Evolutionary conservation across 768 basidiomycete genomes (phyloP), one percentile per base, ranked within the genome.

Genomic region (Panellus pusillus): DNA sequence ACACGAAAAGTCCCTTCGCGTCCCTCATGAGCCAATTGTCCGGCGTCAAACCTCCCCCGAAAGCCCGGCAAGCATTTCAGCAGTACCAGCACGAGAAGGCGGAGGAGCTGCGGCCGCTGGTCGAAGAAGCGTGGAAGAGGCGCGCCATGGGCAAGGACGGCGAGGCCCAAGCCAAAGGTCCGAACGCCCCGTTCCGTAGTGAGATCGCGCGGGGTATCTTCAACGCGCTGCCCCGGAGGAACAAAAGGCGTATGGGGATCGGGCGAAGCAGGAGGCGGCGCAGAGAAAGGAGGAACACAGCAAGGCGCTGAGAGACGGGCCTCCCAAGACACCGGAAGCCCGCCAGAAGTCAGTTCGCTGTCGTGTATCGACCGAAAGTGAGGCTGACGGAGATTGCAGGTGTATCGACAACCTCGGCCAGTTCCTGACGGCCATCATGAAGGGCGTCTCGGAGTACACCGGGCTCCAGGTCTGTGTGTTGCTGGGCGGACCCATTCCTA

Each of bases 31-130:
- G 35, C 8, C 50, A 44, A 19, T 27, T 49, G 6, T 28, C 42
- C 6, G 47, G 42, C 13, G 2, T 55, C 35, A 18, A 3, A 8
- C 7, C 18, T 8, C 36, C 44, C 0, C 48, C 24, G 1, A 55
- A 50, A 24, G 54, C 47, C 11, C 20, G 47, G 4, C 54, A 55
- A 36, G 48, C 20, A 0, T 55, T 31, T 18, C 54, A 55, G 38
- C 54, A 55, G 19, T 55, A 40, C 19, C 45, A 50, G 47, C 47
- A 20, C 1, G 54, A 55, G 27, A 17, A 6, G 11, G 43, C 43
- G 20, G 18, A n/a, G 14, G 15, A 24, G 19, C 12, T 17, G 14
- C 49, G 49, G n/a, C n/a, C n/a, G n/a, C n/a, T n/a, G n/a, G n/a
- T n/a, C n/a, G n/a, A n/a, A n/a, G n/a, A n/a, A n/a, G n/a, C n/a